Evolutionary conservation across 768 basidiomycete species (phyloP).

Genomic region (Nidularia pulvinata): DNA sequence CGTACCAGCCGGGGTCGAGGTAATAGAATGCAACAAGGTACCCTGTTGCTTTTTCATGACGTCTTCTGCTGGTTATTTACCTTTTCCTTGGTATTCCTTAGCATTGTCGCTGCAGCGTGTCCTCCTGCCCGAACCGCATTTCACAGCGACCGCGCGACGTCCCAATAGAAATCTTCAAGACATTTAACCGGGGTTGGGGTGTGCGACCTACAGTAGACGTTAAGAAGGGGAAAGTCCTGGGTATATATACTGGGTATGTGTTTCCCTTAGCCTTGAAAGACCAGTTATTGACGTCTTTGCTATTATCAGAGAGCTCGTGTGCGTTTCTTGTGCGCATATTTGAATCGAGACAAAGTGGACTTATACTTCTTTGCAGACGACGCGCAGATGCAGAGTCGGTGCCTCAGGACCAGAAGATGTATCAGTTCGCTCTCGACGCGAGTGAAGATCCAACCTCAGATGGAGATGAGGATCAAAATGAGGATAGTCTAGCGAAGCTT

Average conservation of each 20-base stretch:
- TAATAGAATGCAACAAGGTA: conserved; percentile 70
- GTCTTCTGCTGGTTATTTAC: background rate
- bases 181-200: conserved; percentile 61
- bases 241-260: conserved; percentile 60
- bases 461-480: conserved; percentile 39
- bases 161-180: conserved; percentile 69
- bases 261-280: too few species aligned
- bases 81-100: conserved; percentile 33
- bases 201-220: conserved; percentile 45
- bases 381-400: conserved; percentile 32
- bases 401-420: conserved; percentile 34
- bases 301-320: too few species aligned
- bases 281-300: too few species aligned
- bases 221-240: conserved; percentile 57
- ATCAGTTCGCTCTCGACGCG: conserved; percentile 62
- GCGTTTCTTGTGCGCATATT: too few species aligned
- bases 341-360: too few species aligned
- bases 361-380: conserved; percentile 31
- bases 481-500: conserved; percentile 23
- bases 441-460: too few species aligned
- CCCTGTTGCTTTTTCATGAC: conserved; percentile 2
- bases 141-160: conserved; percentile 57
- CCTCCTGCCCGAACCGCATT: conserved; percentile 45
- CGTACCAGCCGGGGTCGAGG: conserved; percentile 39
- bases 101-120: conserved; percentile 38